A percentile compares a stretch with the other conserved stretches of the same genome.
Conservation (phyloP, 306 rosid species). For the Carpinus fangiana region DNA sequence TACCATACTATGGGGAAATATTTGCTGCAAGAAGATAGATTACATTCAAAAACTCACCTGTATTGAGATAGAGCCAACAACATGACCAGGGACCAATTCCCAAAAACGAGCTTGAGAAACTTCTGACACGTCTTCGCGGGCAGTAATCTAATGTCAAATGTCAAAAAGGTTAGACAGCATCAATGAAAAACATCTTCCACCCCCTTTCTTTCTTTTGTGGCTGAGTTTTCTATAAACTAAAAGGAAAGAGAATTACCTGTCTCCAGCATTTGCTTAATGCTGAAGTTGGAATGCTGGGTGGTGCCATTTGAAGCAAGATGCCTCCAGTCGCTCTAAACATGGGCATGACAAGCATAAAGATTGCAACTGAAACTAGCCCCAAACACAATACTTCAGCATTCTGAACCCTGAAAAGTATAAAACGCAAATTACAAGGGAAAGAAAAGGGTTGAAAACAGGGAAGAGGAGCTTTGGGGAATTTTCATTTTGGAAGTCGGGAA, state of each 20-base stretch:
- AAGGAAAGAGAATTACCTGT: slow-evolving; percentile 58
- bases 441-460: slow-evolving; percentile 17
- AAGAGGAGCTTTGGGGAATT: background rate
- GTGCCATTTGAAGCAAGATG: slow-evolving; percentile 94
- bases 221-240: background rate
- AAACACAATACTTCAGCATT: slow-evolving; percentile 95
- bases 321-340: slow-evolving; percentile 90
- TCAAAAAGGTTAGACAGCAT: background rate
- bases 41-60: slow-evolving; percentile 44
- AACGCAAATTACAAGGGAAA: slow-evolving; percentile 18
- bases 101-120: slow-evolving; percentile 83
- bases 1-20: background rate
- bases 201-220: background rate
- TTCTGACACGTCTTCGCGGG: slow-evolving; percentile 75
- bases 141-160: slow-evolving; percentile 49
- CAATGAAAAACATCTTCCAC: background rate
- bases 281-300: slow-evolving; percentile 84
- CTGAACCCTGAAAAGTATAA: slow-evolving; percentile 68
- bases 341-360: slow-evolving; percentile 91
- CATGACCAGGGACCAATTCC: slow-evolving; percentile 95
- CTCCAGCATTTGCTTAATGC: slow-evolving; percentile 92
- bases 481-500: background rate
- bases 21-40: background rate
- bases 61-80: slow-evolving; percentile 72
- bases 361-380: slow-evolving; percentile 87